Base-by-base conservation (phyloP, 2,329 filamentous ascomycete species). In the Penicillium vulpinum region DNA sequence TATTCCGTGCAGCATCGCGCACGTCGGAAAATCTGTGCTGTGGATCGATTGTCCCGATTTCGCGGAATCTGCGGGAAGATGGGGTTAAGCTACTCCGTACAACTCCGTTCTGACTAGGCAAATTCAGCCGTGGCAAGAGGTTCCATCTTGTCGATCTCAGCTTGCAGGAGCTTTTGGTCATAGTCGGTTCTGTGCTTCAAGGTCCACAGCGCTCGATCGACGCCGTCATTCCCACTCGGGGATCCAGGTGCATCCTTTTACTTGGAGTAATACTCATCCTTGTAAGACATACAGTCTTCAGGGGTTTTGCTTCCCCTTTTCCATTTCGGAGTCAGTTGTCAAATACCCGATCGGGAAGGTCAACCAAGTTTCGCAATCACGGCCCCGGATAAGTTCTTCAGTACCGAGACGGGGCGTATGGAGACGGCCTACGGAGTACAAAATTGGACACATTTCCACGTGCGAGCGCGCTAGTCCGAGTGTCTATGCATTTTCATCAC, bases 1-100 rank as follows among this genome's bases (percentile, higher is more conserved):
- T n/a, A n/a, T 58, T 43, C 58, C 56, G 59, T 56, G 39, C 51
- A 38, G 49, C 31, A 43, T 54, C 40, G 24, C 15, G 15, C 26
- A 24, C 16, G 15, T 46, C 38, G 36, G 15, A 31, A n/a, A 45
- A 16, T 45, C n/a, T 22, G 43, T 45, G 21, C 3, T 33, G 36
- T 54, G 31, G 47, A 31, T 51, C n/a, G n/a, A n/a, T n/a, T n/a
- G 39, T 26, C 15, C 29, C 21, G 16, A 49, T 38, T 15, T 28
- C 21, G 18, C 26, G 41, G 33, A 50, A 31, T 11, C 39, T n/a
- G 5, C 24, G 22, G 21, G 16, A 43, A 18, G 4, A 51, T 28
- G 33, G 40, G 13, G 33, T 31, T 51, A 41, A 39, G 26, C 39
- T 45, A 56, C 40, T 26, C 11, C n/a, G 22, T 43, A 18, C 22